Conservation (phyloP, 805 yeast genomes). For the Metschnikowia hibisci region DNA sequence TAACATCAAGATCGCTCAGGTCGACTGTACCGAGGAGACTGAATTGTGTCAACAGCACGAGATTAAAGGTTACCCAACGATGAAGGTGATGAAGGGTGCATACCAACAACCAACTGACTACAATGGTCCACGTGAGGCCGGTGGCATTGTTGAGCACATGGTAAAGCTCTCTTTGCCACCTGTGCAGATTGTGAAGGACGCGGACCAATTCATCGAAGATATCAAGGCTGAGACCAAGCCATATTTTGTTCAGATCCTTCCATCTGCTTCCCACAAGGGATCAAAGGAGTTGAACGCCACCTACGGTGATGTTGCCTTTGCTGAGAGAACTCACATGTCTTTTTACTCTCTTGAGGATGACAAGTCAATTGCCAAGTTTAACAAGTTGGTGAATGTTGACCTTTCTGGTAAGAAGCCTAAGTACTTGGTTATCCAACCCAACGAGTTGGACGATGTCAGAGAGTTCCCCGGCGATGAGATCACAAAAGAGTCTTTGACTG, state of each 20-base stretch:
- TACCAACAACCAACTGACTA: conserved; percentile 53
- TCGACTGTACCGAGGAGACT: conserved; percentile 78
- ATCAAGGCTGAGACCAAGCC: conserved; percentile 46
- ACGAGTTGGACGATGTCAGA: conserved; percentile 40
- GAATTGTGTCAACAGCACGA: conserved; percentile 65
- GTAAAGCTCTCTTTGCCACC: conserved; percentile 77
- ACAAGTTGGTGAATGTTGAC: conserved; percentile 27
- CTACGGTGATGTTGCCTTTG: conserved; percentile 59
- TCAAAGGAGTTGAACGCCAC: conserved; percentile 43
- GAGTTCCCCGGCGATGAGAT: conserved; percentile 38
- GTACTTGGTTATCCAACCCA: conserved; percentile 47
- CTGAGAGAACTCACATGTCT: conserved; percentile 56
- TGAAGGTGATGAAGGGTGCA: conserved; percentile 65
- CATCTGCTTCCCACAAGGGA: conserved; percentile 26
- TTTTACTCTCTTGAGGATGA: conserved; percentile 53
- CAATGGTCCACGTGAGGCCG: conserved; percentile 80
- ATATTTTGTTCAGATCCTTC: conserved; percentile 52
- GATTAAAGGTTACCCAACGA: conserved; percentile 79
- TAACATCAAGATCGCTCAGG: conserved; percentile 70
- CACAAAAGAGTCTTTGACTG: conserved; percentile 30
- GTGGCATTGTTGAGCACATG: conserved; percentile 75
- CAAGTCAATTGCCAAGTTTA: conserved; percentile 36
- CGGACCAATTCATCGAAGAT: conserved; percentile 48
- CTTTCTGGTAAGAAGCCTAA: conserved; percentile 30
- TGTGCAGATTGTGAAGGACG: conserved; percentile 39